A percentile compares a stretch with the other conserved stretches of the same genome.
Evolutionary conservation across 495 filamentous ascomycete genomes (phyloP).

Genomic region (Parmelia sp.): DNA sequence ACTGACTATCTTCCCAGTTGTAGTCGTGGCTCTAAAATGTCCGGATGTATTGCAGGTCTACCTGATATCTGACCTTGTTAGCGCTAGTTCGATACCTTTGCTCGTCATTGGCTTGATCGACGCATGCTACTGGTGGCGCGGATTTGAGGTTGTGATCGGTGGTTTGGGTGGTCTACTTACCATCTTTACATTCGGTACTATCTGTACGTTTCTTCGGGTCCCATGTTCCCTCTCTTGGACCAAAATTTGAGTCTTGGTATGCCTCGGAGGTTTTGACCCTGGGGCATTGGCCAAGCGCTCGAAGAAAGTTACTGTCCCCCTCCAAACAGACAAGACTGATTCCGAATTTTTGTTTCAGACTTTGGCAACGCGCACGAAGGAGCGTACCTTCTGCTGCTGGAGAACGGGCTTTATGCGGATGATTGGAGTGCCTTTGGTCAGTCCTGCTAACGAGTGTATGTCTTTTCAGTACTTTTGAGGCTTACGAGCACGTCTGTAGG

Average conservation of each 20-base stretch:
- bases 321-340: neutral
- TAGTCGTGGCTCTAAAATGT: slow-evolving; percentile 62
- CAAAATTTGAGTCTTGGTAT: neutral
- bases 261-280: neutral
- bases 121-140: slow-evolving; percentile 61
- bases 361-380: slow-evolving; percentile 60
- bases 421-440: slow-evolving; percentile 68
- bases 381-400: slow-evolving; percentile 59
- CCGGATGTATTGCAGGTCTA: slow-evolving; percentile 70
- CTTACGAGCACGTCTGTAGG: slow-evolving; percentile 30
- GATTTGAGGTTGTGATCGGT: slow-evolving; percentile 66
- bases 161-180: slow-evolving; percentile 65
- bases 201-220: slow-evolving; percentile 29
- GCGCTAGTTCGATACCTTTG: slow-evolving; percentile 61
- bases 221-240: neutral
- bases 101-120: slow-evolving; percentile 60
- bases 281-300: neutral
- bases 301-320: neutral
- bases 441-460: slow-evolving; percentile 3
- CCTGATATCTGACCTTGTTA: slow-evolving; percentile 67
- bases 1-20: slow-evolving; percentile 60
- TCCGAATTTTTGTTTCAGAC: slow-evolving; percentile 15
- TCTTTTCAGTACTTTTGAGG: neutral
- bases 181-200: slow-evolving; percentile 67
- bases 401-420: slow-evolving; percentile 59